Conservation (phyloP, 148 eudicot genomes). For the Rhododendron simsii region DNA sequence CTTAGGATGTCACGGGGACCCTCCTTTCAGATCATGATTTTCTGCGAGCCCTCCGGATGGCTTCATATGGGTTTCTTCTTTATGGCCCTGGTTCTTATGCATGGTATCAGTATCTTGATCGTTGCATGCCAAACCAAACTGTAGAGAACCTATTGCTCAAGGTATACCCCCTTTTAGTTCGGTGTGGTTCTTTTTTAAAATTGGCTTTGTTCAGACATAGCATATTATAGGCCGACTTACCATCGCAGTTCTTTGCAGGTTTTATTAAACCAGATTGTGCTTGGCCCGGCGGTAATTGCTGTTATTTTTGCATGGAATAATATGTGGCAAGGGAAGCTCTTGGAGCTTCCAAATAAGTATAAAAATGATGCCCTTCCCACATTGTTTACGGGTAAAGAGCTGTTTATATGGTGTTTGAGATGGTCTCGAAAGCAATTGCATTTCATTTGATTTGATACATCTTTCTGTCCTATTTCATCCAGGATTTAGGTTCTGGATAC, state of each 20-base stretch:
- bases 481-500: slow-evolving; percentile 98
- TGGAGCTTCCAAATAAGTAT: slow-evolving; percentile 90
- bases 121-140: slow-evolving; percentile 67
- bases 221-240: background rate
- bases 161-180: slow-evolving; percentile 33
- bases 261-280: slow-evolving; percentile 74
- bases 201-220: slow-evolving; percentile 4
- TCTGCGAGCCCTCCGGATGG: slow-evolving; percentile 84
- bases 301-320: slow-evolving; percentile 96
- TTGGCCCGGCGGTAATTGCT: slow-evolving; percentile 87
- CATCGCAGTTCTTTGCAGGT: slow-evolving; percentile 42
- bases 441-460: background rate
- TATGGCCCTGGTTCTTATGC: slow-evolving; percentile 94
- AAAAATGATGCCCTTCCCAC: slow-evolving; percentile 80
- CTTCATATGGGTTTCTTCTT: slow-evolving; percentile 77
- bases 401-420: background rate
- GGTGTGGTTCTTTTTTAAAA: background rate
- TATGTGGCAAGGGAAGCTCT: slow-evolving; percentile 71
- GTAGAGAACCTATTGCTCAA: slow-evolving; percentile 56
- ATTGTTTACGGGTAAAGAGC: slow-evolving; percentile 47
- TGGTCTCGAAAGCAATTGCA: background rate
- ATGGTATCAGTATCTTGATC: slow-evolving; percentile 87
- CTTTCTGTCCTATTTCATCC: slow-evolving; percentile 23
- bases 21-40: slow-evolving; percentile 72
- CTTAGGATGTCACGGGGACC: slow-evolving; percentile 46